phyloP scores from a whole-genome alignment of 139 green algal genomes.

The Ulvella scutata region DNA sequence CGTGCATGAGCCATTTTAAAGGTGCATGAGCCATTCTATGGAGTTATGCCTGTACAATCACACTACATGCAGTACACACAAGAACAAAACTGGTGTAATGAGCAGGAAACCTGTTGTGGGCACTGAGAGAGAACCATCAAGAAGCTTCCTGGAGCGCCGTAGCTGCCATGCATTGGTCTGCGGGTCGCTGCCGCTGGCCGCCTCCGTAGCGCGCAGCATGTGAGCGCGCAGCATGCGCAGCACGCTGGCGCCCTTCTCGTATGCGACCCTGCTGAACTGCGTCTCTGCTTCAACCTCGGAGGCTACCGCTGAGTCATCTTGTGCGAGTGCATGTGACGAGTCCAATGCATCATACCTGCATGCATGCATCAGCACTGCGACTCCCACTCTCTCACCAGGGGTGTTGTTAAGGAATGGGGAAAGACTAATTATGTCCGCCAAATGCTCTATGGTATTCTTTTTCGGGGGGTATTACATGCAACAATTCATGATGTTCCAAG shows the following conservation, averaged over 20 bases:
- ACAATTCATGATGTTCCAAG: no score
- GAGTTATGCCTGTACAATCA: no score
- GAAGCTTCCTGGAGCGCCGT: neutral
- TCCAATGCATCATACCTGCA: conserved; percentile 2
- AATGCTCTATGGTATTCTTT: no score
- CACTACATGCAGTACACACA: no score
- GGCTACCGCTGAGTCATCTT: conserved; percentile 18
- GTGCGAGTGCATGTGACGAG: conserved; percentile 12
- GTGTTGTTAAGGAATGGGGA: no score
- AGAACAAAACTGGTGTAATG: no score
- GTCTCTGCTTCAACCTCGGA: conserved; percentile 22
- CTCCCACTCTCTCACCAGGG: no score
- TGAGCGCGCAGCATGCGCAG: conserved; percentile 78
- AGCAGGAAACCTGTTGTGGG: no score
- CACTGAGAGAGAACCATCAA: neutral
- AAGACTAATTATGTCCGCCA: no score
- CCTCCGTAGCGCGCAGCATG: conserved; percentile 9
- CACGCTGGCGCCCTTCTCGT: conserved; percentile 64
- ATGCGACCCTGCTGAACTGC: conserved; percentile 54
- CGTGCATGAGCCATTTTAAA: no score
- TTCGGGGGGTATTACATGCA: no score
- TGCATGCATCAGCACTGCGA: neutral
- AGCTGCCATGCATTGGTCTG: neutral
- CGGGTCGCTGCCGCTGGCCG: neutral
- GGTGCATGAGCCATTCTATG: no score